A percentile compares a stretch with the other conserved stretches of the same genome.
Conservation (phyloP, 345 rosid species). For the Arabis alpina region DNA sequence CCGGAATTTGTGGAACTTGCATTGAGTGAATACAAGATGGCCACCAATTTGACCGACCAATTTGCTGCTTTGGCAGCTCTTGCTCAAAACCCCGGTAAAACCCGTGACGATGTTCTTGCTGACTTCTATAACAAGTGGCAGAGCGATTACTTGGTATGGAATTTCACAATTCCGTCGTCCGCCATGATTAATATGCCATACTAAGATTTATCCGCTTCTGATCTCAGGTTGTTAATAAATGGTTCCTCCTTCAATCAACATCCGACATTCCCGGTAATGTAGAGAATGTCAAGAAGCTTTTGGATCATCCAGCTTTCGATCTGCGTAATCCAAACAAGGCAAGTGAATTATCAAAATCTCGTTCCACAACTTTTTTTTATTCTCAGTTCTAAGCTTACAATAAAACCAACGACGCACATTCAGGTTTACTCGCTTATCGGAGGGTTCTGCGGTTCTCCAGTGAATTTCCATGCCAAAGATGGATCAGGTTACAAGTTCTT, state of each 20-base stretch:
- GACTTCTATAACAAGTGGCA: conserved; percentile 94
- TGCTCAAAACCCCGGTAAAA: conserved; percentile 72
- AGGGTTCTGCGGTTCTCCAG: conserved; percentile 81
- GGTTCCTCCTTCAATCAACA: conserved; percentile 94
- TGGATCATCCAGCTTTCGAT: conserved; percentile 88
- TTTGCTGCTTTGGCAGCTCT: conserved; percentile 94
- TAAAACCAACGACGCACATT: conserved; percentile 13
- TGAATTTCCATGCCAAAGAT: conserved; percentile 95
- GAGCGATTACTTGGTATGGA: conserved; percentile 73
- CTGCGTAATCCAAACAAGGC: conserved; percentile 93
- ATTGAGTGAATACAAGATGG: conserved; percentile 68
- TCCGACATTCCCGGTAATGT: conserved; percentile 86
- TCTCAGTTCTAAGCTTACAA: conserved; percentile 1
- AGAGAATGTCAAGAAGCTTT: conserved; percentile 73
- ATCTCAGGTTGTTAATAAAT: conserved; percentile 88
- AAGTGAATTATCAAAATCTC: conserved; percentile 26
- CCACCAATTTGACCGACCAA: conserved; percentile 93
- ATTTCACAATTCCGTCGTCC: not conserved
- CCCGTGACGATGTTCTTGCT: conserved; percentile 76
- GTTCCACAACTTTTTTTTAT: not conserved
- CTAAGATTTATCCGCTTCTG: conserved; percentile 12
- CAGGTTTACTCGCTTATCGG: conserved; percentile 89
- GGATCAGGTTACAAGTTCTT: conserved; percentile 94
- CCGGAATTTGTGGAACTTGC: conserved; percentile 59
- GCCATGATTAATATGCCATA: conserved; percentile 1